Base-by-base conservation (phyloP, 2,329 filamentous ascomycete genomes). In the Amphichorda felina region DNA sequence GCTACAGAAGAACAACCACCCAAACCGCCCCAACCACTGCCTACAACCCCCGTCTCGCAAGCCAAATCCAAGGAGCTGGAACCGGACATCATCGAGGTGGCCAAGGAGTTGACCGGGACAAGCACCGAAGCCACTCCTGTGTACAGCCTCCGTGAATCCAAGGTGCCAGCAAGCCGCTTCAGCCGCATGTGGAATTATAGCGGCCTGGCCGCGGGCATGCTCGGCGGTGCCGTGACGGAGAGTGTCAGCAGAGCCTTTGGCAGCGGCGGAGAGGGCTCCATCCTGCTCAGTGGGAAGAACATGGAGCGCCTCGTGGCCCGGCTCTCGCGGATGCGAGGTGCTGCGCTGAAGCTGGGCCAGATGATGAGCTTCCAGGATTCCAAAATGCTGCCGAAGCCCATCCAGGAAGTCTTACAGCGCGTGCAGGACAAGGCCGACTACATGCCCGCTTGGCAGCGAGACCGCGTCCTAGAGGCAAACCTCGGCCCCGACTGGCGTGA, bases 361-460 rank as follows among this genome's bases (percentile, higher is more conserved):
- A 91, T 96, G 82, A 82, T 98, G 68, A 95, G 87, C 55, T 91
- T 98, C 51, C 91, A 98, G 64, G 91, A 98, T 60, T 78, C 85
- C 26, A 96, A 94, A 57, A 87, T 95, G 77, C 72, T 98, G 8
- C 91, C 91, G 0, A 75, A 73, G 1, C 75, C 84, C 1, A 87
- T 98, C 34, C 85, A 93, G 45, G 75, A 89, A 49, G 86, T 98
- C 2, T 64, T 98, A 10, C 87, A 94, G 53, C 79, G 93, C 5
- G 91, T 98, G 0, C 91, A 98, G 54, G 91, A 98, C 55, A 80
- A 85, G 38, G 91, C 91, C 27, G 89, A 98, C 57, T 98, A 96
- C 57, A 98, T 98, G 91, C 91, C 91, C 1, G 73, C 85, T 3
- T 94, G 79, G 55, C 91, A 98, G 56, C 80, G 91, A 9, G 79